Evolutionary conservation across 2,329 filamentous ascomycete species (phyloP).

Genomic region (Curvularia sp.): DNA sequence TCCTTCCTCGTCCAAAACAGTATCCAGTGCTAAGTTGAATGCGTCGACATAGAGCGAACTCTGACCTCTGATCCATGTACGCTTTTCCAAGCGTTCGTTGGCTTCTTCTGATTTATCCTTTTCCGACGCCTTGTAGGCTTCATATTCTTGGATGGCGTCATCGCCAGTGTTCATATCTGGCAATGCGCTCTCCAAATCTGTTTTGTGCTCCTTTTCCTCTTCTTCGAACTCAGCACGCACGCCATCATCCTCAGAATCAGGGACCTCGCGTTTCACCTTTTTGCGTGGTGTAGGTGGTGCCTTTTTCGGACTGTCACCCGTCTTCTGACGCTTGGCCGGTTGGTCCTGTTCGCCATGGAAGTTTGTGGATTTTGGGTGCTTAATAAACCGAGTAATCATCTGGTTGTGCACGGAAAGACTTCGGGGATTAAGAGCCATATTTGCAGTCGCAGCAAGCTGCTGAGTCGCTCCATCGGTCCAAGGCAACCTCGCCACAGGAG

Average conservation of each 20-base stretch:
- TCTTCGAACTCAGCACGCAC: conserved; percentile 45
- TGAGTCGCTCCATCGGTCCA: conserved; percentile 10
- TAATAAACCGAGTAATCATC: conserved; percentile 56
- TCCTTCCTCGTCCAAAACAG: conserved; percentile 85
- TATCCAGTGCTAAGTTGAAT: conserved; percentile 90
- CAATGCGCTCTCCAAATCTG: conserved; percentile 75
- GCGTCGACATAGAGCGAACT: conserved; percentile 97
- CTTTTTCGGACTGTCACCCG: conserved; percentile 31
- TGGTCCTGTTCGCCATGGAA: conserved; percentile 52
- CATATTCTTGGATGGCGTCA: conserved; percentile 80
- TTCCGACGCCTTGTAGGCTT: conserved; percentile 69
- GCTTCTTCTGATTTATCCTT: conserved; percentile 49
- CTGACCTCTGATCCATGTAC: conserved; percentile 74
- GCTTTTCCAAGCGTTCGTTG: conserved; percentile 62
- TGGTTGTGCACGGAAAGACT: conserved; percentile 57
- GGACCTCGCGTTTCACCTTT: conserved; percentile 41
- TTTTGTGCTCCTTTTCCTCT: conserved; percentile 54
- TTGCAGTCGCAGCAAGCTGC: conserved; percentile 16
- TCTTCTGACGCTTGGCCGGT: conserved; percentile 54
- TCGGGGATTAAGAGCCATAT: conserved; percentile 50
- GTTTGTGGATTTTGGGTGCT: conserved; percentile 56
- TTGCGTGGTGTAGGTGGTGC: conserved; percentile 33
- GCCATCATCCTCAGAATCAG: conserved; percentile 52
- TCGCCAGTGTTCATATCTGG: conserved; percentile 70
- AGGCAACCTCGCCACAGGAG: conserved; percentile 9